Evolutionary conservation across 139 green algal genomes (phyloP).

Genomic region (Chlorella sp.): DNA sequence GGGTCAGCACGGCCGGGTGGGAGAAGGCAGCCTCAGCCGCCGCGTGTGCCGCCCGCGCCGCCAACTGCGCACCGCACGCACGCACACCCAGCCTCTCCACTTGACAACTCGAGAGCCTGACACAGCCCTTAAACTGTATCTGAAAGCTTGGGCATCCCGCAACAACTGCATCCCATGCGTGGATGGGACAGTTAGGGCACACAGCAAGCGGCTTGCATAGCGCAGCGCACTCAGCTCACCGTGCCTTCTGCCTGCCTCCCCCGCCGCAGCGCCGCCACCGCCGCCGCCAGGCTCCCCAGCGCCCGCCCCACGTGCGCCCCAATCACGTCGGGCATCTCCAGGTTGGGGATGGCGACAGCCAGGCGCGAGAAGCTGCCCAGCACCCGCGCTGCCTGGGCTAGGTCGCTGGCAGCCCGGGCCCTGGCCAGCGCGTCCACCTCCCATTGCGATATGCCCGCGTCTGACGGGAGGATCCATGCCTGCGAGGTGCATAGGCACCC

Average conservation of each 20-base stretch:
- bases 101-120: no score
- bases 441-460: slow-evolving; percentile 14
- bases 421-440: slow-evolving; percentile 38
- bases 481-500: no score
- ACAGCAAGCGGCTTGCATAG: no score
- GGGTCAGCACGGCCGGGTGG: slow-evolving; percentile 47
- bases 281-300: neutral
- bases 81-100: no score
- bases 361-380: slow-evolving; percentile 29
- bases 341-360: slow-evolving; percentile 37
- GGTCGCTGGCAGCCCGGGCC: slow-evolving; percentile 11
- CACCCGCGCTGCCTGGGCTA: slow-evolving; percentile 12
- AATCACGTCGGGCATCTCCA: slow-evolving; percentile 51
- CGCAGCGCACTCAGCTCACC: no score
- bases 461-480: no score
- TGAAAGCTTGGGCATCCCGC: no score
- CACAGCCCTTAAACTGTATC: no score
- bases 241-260: slow-evolving; percentile 11
- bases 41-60: slow-evolving; percentile 6
- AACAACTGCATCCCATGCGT: no score
- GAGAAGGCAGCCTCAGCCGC: slow-evolving; percentile 40
- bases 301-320: slow-evolving; percentile 27
- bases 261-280: neutral
- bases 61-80: slow-evolving; percentile 8
- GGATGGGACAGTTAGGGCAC: no score